A percentile compares a stretch with the other conserved stretches of the same genome.
Evolutionary conservation across 75 land plant genomes (phyloP).

Genomic region (Pinus taeda): DNA sequence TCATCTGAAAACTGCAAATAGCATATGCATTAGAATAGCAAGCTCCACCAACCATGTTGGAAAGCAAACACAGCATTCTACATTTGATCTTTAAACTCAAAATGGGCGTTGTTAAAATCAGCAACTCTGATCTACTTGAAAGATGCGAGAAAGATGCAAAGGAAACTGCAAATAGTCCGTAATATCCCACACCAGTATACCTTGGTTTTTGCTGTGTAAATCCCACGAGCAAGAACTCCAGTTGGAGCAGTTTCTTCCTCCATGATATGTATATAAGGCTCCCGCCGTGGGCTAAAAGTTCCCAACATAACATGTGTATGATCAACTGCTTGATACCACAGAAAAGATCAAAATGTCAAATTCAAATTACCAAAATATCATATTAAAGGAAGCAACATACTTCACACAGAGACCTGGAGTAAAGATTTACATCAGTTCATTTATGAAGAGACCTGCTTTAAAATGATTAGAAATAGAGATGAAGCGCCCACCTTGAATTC

Average conservation of each 20-base stretch:
- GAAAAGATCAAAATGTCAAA: not conserved
- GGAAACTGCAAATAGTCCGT: not conserved
- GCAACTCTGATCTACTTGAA: too few relatives aligned
- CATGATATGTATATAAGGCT: too few relatives aligned
- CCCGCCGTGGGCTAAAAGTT: too few relatives aligned
- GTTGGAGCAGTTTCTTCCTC: too few relatives aligned
- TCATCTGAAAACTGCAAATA: conserved; percentile 39
- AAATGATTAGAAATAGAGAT: not conserved
- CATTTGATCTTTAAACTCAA: not conserved
- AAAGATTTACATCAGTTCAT: not conserved
- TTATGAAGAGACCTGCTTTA: not conserved
- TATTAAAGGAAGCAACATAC: not conserved
- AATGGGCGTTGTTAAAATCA: not conserved
- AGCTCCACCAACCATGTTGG: not conserved
- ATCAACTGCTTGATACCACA: conserved; percentile 22
- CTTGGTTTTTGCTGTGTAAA: too few relatives aligned
- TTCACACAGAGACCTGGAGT: not conserved
- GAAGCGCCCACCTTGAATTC: conserved; percentile 37
- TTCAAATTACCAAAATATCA: not conserved
- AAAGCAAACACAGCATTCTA: not conserved
- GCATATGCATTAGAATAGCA: not conserved
- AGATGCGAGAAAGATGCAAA: not conserved
- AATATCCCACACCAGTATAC: conserved; percentile 1
- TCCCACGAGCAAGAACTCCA: too few relatives aligned
- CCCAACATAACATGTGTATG: too few relatives aligned